A percentile compares a stretch with the other conserved stretches of the same genome.
These are phyloP conservation scores for Zymoseptoria passerinii DNA, from an alignment of 2,329 filamentous ascomycete species.

Conservation along the genomic window DNA sequence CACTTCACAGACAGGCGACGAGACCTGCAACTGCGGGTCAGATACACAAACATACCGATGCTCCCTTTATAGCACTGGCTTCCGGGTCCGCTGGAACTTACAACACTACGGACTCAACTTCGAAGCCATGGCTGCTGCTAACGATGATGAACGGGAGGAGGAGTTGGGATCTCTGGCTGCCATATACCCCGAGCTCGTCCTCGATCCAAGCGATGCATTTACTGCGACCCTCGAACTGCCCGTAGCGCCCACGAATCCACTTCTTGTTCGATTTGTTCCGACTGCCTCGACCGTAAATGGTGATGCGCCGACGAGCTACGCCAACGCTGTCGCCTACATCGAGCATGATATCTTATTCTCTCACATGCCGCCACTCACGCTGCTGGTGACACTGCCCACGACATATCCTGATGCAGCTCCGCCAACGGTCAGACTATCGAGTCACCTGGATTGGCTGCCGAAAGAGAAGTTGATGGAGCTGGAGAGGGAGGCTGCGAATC, in stretches of 20 bases:
- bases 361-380: slow-evolving; percentile 48
- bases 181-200: slow-evolving; percentile 53
- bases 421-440: slow-evolving; percentile 43
- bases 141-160: slow-evolving; percentile 49
- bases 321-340: slow-evolving; percentile 10
- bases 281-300: not conserved
- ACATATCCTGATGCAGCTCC: slow-evolving; percentile 48
- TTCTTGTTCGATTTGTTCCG: slow-evolving; percentile 32
- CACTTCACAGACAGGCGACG: not conserved
- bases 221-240: slow-evolving; percentile 47
- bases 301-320: slow-evolving; percentile 1
- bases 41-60: slow-evolving; percentile 5
- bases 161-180: slow-evolving; percentile 53
- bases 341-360: slow-evolving; percentile 41
- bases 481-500: slow-evolving; percentile 37
- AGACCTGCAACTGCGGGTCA: not conserved
- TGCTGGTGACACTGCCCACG: slow-evolving; percentile 46
- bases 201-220: slow-evolving; percentile 40
- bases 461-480: slow-evolving; percentile 37
- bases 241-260: slow-evolving; percentile 46
- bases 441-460: slow-evolving; percentile 47
- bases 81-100: slow-evolving; percentile 11
- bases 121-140: slow-evolving; percentile 7
- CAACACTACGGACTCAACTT: slow-evolving; percentile 11
- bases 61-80: slow-evolving; percentile 19